Conservation (phyloP, 1,284 basidiomycete genomes). For the Ceratobasidium papillatum region DNA sequence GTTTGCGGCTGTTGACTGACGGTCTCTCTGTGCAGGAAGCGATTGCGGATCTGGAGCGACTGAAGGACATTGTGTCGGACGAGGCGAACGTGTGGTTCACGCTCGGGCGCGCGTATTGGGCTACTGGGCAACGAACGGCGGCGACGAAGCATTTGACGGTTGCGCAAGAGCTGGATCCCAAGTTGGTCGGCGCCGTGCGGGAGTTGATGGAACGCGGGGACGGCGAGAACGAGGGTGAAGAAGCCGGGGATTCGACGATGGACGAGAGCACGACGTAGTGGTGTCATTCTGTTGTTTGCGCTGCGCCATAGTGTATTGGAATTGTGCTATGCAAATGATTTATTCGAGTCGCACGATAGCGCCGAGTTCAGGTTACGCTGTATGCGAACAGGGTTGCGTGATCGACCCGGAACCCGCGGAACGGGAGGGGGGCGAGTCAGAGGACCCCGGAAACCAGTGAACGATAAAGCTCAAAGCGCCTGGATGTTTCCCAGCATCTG, state of each 20-base stretch:
- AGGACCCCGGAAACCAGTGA: background rate
- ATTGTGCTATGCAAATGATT: background rate
- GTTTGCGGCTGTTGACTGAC: constrained; percentile 43
- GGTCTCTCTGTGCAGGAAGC: constrained; percentile 69
- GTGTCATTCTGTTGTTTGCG: constrained; percentile 47
- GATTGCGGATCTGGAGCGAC: constrained; percentile 77
- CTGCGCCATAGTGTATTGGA: constrained; percentile 23
- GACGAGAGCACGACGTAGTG: constrained; percentile 63
- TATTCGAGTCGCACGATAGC: background rate
- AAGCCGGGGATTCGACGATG: constrained; percentile 68
- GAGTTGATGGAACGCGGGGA: constrained; percentile 69
- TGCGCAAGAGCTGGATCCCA: constrained; percentile 76
- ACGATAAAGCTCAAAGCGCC: constrained; percentile 6
- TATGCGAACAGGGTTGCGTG: constrained; percentile 34
- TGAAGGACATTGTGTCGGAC: constrained; percentile 83
- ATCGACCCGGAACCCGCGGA: background rate
- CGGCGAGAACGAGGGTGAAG: constrained; percentile 64
- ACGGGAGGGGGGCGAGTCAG: constrained; percentile 1
- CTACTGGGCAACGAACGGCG: constrained; percentile 78
- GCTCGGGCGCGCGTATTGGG: constrained; percentile 88
- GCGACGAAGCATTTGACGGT: constrained; percentile 84
- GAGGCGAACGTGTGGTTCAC: constrained; percentile 96
- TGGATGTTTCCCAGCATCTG: background rate
- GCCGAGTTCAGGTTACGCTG: background rate
- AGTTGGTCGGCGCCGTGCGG: constrained; percentile 55